Evolutionary conservation across 306 rosid genomes (phyloP).

Genomic region (Bauhinia variegata): DNA sequence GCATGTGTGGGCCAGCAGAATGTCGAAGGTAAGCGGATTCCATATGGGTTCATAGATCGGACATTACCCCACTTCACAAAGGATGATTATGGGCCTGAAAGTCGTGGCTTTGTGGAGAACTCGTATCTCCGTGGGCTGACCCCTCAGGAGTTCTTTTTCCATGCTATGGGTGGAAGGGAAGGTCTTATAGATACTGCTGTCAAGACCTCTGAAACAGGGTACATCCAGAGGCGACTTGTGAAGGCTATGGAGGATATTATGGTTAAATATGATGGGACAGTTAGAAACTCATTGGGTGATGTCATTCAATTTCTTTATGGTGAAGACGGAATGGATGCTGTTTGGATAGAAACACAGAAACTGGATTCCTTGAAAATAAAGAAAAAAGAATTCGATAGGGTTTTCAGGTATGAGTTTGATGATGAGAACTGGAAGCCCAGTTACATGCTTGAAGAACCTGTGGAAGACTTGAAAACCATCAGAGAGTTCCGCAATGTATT

Average conservation of each 20-base stretch:
- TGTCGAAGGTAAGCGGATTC: constrained; percentile 99
- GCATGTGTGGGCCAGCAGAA: constrained; percentile 99
- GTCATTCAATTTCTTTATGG: constrained; percentile 98
- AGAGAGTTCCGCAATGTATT: constrained; percentile 95
- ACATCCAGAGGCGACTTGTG: constrained; percentile 96
- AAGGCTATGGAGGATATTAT: constrained; percentile 99
- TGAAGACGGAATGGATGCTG: constrained; percentile 99
- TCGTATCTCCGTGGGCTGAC: constrained; percentile 95
- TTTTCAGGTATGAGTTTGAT: constrained; percentile 83
- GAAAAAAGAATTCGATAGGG: constrained; percentile 79
- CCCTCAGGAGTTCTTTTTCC: constrained; percentile 98
- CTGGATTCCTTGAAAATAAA: constrained; percentile 95
- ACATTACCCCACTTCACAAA: constrained; percentile 96
- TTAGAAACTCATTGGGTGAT: constrained; percentile 95
- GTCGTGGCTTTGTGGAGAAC: constrained; percentile 99
- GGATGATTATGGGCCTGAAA: constrained; percentile 97
- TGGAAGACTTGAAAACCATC: constrained; percentile 94
- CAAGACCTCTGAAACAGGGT: constrained; percentile 98
- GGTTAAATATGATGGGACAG: constrained; percentile 99
- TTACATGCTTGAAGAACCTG: constrained; percentile 93
- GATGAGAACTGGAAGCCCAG: constrained; percentile 94
- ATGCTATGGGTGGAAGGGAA: constrained; percentile 99
- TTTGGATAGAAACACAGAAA: constrained; percentile 96
- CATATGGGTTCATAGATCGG: constrained; percentile 92
- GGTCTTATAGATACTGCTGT: constrained; percentile 99